A percentile compares a stretch with the other conserved stretches of the same genome.
Evolutionary conservation across 805 yeast species (phyloP).

Genomic region (Pichia cabralensis): DNA sequence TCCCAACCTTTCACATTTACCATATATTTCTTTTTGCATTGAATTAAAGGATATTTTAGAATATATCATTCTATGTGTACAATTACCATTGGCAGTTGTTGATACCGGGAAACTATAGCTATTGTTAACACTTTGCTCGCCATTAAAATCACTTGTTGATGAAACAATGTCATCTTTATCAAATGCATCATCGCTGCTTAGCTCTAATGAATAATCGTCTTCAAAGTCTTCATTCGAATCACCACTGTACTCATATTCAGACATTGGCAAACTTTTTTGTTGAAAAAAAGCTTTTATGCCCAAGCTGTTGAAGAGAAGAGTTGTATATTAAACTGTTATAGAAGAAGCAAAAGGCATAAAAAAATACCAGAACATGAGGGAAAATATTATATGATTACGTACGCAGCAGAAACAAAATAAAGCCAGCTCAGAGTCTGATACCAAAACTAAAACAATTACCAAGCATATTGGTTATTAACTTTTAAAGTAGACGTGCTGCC

Average conservation of each 20-base stretch:
- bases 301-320: too few species aligned
- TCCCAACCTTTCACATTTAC: conserved; percentile 26
- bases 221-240: conserved; percentile 5
- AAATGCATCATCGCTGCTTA: conserved; percentile 15
- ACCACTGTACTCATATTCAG: conserved; percentile 7
- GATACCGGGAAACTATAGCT: conserved; percentile 12
- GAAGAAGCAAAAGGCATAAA: too few species aligned
- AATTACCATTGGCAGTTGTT: conserved; percentile 13
- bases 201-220: conserved; percentile 9
- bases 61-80: conserved; percentile 24
- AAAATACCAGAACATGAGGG: too few species aligned
- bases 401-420: too few species aligned
- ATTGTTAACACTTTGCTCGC: background rate
- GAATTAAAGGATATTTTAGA: conserved; percentile 22
- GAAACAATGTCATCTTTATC: conserved; percentile 16
- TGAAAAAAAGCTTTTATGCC: too few species aligned
- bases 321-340: too few species aligned
- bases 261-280: too few species aligned
- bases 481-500: too few species aligned
- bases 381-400: too few species aligned
- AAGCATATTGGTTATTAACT: too few species aligned
- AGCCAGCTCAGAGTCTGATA: too few species aligned
- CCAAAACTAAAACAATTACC: too few species aligned
- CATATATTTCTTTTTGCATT: conserved; percentile 18
- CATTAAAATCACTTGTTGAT: background rate